Conservation (phyloP, 257 asterid species). For the Fraxinus anomala region DNA sequence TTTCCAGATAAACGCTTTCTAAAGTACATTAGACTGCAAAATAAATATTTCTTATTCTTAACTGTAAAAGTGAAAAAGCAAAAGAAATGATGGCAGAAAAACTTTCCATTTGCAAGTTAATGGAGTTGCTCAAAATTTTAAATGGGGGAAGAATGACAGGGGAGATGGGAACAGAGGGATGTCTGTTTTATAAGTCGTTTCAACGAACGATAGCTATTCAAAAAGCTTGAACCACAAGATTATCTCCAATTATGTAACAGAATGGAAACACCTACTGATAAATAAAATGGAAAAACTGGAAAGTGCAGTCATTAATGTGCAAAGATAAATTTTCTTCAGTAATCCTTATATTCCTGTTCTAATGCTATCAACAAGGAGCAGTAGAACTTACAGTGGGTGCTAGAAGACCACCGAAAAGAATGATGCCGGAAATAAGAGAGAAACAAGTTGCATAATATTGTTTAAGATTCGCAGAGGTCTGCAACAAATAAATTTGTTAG, state of each 20-base stretch:
- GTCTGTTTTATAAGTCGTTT: neutral
- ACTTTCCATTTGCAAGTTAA: neutral
- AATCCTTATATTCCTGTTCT: neutral
- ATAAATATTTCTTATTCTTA: neutral
- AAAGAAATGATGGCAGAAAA: neutral
- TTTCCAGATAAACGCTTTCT: neutral
- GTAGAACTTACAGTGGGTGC: conserved; percentile 80
- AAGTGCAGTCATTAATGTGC: neutral
- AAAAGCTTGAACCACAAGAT: conserved; percentile 4
- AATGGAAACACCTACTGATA: neutral
- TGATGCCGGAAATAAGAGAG: conserved; percentile 87
- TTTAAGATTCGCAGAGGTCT: conserved; percentile 77
- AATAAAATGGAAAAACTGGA: neutral
- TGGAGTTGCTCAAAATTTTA: neutral
- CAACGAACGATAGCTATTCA: neutral
- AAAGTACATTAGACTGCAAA: conserved; percentile 4
- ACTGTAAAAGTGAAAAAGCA: neutral
- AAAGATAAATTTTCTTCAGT: neutral
- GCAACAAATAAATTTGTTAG: conserved; percentile 34
- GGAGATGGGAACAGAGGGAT: neutral
- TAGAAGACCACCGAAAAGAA: conserved; percentile 92
- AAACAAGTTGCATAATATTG: conserved; percentile 82
- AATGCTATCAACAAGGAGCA: conserved; percentile 1
- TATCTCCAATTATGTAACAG: neutral
- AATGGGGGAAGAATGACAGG: neutral